Evolutionary conservation across 2,329 filamentous ascomycete genomes (phyloP).

Genomic region (Sclerotinia nivalis): DNA sequence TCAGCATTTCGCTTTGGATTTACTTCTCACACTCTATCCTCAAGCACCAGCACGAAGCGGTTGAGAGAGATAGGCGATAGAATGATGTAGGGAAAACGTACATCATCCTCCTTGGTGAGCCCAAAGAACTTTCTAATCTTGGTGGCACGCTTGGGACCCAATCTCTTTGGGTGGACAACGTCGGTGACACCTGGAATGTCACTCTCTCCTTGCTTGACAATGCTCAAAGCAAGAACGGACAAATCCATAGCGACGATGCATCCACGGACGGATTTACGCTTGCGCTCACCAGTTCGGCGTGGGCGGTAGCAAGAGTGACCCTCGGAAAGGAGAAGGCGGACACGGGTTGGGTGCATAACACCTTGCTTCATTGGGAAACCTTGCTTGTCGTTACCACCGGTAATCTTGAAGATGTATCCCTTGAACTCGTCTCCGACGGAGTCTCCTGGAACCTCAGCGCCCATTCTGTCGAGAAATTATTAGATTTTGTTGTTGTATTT

Average conservation of each 20-base stretch:
- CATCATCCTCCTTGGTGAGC: slow-evolving; percentile 99
- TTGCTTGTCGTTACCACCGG: slow-evolving; percentile 99
- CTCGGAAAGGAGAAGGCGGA: slow-evolving; percentile 90
- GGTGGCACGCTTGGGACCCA: slow-evolving; percentile 98
- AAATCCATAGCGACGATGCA: slow-evolving; percentile 98
- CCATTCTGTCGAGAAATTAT: slow-evolving; percentile 60
- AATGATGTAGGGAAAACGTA: slow-evolving; percentile 66
- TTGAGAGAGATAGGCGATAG: slow-evolving; percentile 65
- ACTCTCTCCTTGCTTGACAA: slow-evolving; percentile 96
- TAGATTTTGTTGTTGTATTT: slow-evolving; percentile 8
- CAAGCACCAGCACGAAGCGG: slow-evolving; percentile 24
- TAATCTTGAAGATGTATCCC: slow-evolving; percentile 99
- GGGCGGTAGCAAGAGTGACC: slow-evolving; percentile 99
- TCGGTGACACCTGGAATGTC: slow-evolving; percentile 98
- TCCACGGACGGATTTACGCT: slow-evolving; percentile 98
- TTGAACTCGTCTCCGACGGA: slow-evolving; percentile 99
- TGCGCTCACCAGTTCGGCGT: slow-evolving; percentile 96
- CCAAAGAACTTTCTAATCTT: slow-evolving; percentile 99
- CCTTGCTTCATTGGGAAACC: slow-evolving; percentile 99
- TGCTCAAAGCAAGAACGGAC: slow-evolving; percentile 86
- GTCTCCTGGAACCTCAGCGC: slow-evolving; percentile 89
- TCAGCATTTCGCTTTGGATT: slow-evolving; percentile 32
- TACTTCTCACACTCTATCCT: slow-evolving; percentile 59
- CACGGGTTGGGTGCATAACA: slow-evolving; percentile 98
- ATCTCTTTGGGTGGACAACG: slow-evolving; percentile 96